Percentiles rank a stretch among this genome's conserved stretches.
These are phyloP conservation scores for Curvularia spicifera DNA, from an alignment of 2,329 filamentous ascomycete species.

Conservation along the genomic window DNA sequence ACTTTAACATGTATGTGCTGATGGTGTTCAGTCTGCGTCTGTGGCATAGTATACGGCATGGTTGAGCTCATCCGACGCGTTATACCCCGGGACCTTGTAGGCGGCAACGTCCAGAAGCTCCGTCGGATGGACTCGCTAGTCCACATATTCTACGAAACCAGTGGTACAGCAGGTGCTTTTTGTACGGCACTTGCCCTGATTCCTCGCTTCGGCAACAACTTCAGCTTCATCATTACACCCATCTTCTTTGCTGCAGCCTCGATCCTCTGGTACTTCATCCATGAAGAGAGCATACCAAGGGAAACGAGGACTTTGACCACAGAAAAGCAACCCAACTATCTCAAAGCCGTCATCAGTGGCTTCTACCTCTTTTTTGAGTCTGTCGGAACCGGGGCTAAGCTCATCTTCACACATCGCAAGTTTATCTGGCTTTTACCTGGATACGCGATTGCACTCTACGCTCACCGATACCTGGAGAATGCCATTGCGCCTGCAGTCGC, in stretches of 20 bases:
- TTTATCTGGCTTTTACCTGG: conserved; percentile 60
- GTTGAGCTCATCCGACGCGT: conserved; percentile 60
- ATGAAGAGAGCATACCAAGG: conserved; percentile 46
- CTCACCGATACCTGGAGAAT: conserved; percentile 60
- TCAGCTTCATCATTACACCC: conserved; percentile 59
- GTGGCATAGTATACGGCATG: conserved; percentile 52
- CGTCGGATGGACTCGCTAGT: conserved; percentile 56
- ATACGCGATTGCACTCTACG: conserved; percentile 59
- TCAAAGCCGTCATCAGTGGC: conserved; percentile 49
- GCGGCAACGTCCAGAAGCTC: conserved; percentile 59
- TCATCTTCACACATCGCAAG: conserved; percentile 56
- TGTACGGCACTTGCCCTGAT: conserved; percentile 59
- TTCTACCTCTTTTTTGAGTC: conserved; percentile 56
- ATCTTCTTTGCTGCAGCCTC: conserved; percentile 55
- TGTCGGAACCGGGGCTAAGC: conserved; percentile 54
- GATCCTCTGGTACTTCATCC: conserved; percentile 56
- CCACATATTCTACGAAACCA: conserved; percentile 58
- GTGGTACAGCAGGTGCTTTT: conserved; percentile 58
- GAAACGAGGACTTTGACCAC: conserved; percentile 31
- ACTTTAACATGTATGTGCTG: conserved; percentile 6
- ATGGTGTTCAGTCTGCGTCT: conserved; percentile 30
- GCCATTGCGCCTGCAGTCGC: conserved; percentile 56
- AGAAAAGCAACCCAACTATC: conserved; percentile 43
- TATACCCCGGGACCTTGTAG: conserved; percentile 60
- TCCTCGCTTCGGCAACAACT: conserved; percentile 59